Base-by-base conservation (phyloP, 805 yeast genomes). In the Dipodascopsis tothii region DNA sequence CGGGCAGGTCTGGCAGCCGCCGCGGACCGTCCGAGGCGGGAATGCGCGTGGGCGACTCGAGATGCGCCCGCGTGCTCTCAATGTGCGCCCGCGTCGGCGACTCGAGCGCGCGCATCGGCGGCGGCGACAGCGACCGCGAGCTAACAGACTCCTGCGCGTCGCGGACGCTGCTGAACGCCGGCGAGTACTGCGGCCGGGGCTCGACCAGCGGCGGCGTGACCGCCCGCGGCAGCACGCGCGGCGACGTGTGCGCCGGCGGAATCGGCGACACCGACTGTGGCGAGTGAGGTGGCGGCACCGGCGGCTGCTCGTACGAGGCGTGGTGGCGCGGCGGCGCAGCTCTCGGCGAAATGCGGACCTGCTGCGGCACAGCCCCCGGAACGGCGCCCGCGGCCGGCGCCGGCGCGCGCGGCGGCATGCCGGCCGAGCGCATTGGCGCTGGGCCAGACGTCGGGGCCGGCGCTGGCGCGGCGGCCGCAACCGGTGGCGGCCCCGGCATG, bases 91-190 rank as follows among this genome's bases (percentile, higher is more conserved):
- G 25, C 5, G 40, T 21, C 5, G 44, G 44, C 14, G 44, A 41
- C 11, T 22, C 40, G 2, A 40, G 6, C 1, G 27, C 3, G 5
- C 34, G 43, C 11, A 23, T 18, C 2, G 34, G 17, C 14, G 30
- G 37, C 45, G 7, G 45, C 45, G 6, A 41, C 39, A 4, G 45
- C 41, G 18, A 43, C n/a, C 14, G 45, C 41, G 20, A 43, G 38
- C 14, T 41, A 36, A 23, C 45, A 21, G 5, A 28, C 16, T 14
- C 27, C 39, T n/a, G 33, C 5, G 19, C 7, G 41, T 32, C 17
- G 44, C 33, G 14, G 7, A 17, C 22, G 11, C 19, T 16, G 22
- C 5, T 16, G 35, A 14, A 16, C n/a, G n/a, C n/a, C n/a, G n/a
- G n/a, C n/a, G n/a, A n/a, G n/a, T n/a, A n/a, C n/a, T n/a, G n/a